phyloP scores from a whole-genome alignment of 2,329 filamentous ascomycete species.

The Keithomyces neogunnii region DNA sequence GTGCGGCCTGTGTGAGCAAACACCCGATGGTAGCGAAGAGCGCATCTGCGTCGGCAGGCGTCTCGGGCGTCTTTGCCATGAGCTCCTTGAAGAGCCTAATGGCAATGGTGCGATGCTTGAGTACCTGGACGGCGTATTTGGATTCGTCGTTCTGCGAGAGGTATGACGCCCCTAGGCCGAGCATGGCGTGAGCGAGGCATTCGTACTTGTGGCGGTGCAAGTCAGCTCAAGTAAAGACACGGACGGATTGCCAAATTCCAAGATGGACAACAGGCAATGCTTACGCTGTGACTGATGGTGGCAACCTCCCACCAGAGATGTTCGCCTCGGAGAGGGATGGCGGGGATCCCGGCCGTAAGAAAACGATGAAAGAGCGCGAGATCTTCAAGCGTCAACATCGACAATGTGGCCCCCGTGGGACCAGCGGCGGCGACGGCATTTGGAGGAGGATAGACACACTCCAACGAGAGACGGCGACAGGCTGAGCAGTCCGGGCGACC shows the following conservation, averaged over 20 bases:
- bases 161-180: slow-evolving; percentile 29
- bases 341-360: slow-evolving; percentile 31
- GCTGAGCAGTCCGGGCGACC: slow-evolving; percentile 18
- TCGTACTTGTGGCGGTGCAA: slow-evolving; percentile 19
- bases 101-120: slow-evolving; percentile 26
- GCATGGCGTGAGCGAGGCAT: slow-evolving; percentile 27
- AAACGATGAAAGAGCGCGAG: slow-evolving; percentile 44
- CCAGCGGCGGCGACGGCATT: slow-evolving; percentile 2
- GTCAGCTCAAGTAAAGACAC: too few species aligned
- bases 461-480: slow-evolving; percentile 24
- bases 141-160: slow-evolving; percentile 19
- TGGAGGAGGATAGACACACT: slow-evolving; percentile 22
- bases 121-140: slow-evolving; percentile 19
- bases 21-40: slow-evolving; percentile 26
- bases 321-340: slow-evolving; percentile 23
- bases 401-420: slow-evolving; percentile 3
- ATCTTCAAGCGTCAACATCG: slow-evolving; percentile 31
- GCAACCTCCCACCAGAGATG: slow-evolving; percentile 25
- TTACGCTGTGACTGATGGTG: slow-evolving; percentile 25
- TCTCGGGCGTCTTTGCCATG: slow-evolving; percentile 16
- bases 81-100: slow-evolving; percentile 27
- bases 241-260: neutral
- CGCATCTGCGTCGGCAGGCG: slow-evolving; percentile 24
- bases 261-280: slow-evolving; percentile 1
- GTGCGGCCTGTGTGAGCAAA: slow-evolving; percentile 25